Evolutionary conservation across 495 filamentous ascomycete genomes (phyloP).

Genomic region (Aspergillus panamensis): DNA sequence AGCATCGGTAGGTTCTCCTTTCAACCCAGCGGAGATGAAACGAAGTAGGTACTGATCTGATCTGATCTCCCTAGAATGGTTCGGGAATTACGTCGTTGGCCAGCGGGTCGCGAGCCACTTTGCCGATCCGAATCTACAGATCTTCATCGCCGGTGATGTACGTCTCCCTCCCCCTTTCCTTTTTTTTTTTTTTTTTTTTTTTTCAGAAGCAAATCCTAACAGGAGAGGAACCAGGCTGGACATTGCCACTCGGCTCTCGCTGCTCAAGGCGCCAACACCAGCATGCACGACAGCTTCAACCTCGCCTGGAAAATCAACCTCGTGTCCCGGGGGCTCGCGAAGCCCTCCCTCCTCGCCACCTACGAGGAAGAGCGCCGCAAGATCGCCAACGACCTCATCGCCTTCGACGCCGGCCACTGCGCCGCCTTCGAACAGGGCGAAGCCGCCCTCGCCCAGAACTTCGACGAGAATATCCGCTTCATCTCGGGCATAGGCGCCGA

Average conservation of each 20-base stretch:
- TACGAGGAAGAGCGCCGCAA: constrained; percentile 71
- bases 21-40: too few relatives aligned
- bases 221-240: constrained; percentile 32
- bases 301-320: constrained; percentile 81
- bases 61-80: constrained; percentile 55
- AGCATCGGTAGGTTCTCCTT: constrained; percentile 27
- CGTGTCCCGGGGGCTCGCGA: constrained; percentile 58
- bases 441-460: constrained; percentile 56
- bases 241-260: constrained; percentile 86
- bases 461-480: constrained; percentile 62
- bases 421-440: constrained; percentile 58
- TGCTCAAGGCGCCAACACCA: constrained; percentile 86
- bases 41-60: too few relatives aligned
- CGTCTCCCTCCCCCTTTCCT: constrained; percentile 27
- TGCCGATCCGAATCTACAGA: constrained; percentile 55
- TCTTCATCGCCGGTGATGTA: constrained; percentile 83
- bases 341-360: constrained; percentile 58
- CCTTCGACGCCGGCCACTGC: constrained; percentile 62
- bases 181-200: too few relatives aligned
- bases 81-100: constrained; percentile 61
- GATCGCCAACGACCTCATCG: constrained; percentile 68
- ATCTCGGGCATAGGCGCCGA: constrained; percentile 64
- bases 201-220: too few relatives aligned
- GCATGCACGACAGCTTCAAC: constrained; percentile 77
- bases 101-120: constrained; percentile 73